A percentile compares a stretch with the other conserved stretches of the same genome.
These are phyloP conservation scores for Trichoderma reesei DNA, from an alignment of 495 filamentous ascomycete species.

Conservation along the genomic window DNA sequence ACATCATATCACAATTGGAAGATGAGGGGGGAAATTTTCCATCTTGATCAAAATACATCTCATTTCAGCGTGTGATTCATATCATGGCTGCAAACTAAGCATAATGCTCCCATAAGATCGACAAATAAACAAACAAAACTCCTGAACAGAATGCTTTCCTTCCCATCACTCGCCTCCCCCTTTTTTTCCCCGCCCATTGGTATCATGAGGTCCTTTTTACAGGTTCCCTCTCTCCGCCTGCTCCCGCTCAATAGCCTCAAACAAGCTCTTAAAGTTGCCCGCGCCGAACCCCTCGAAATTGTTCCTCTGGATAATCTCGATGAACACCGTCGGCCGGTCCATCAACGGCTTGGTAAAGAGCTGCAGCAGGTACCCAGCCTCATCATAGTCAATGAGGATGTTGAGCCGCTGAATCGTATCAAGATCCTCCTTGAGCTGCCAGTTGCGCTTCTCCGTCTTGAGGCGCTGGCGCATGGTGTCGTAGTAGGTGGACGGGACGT, in stretches of 20 bases:
- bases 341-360: slow-evolving; percentile 87
- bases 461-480: slow-evolving; percentile 61
- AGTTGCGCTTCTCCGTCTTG: slow-evolving; percentile 37
- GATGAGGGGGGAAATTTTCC: not conserved
- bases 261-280: slow-evolving; percentile 89
- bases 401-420: slow-evolving; percentile 60
- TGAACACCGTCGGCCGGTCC: slow-evolving; percentile 87
- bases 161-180: too few species aligned
- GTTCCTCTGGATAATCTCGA: slow-evolving; percentile 86
- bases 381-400: slow-evolving; percentile 87
- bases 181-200: not conserved
- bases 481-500: slow-evolving; percentile 75
- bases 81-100: too few species aligned
- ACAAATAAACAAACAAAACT: not conserved
- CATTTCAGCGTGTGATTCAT: too few species aligned
- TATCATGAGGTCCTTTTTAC: slow-evolving; percentile 18
- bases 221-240: slow-evolving; percentile 77
- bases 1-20: too few species aligned
- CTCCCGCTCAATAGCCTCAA: slow-evolving; percentile 86
- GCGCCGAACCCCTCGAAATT: slow-evolving; percentile 85
- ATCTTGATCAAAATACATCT: too few species aligned
- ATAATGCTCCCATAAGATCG: not conserved
- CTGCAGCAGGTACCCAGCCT: slow-evolving; percentile 75
- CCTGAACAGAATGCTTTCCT: too few species aligned
- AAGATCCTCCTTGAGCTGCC: slow-evolving; percentile 63